These are phyloP conservation scores for Pseudopithomyces chartarum DNA, from an alignment of 2,329 filamentous ascomycete species.

Conservation along the genomic window DNA sequence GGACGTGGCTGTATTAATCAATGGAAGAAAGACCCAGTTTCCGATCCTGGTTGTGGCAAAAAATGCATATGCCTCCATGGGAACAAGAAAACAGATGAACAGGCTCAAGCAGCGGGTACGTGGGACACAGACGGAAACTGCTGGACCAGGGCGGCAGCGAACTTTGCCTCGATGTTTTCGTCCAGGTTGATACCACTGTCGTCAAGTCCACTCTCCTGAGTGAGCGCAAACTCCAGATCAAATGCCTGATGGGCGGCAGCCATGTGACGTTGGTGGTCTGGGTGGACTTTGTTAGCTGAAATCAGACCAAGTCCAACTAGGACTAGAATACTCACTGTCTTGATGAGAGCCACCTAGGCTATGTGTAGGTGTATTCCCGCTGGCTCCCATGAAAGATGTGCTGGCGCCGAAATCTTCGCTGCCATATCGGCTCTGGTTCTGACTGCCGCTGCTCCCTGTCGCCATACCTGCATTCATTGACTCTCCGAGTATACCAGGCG, in stretches of 20 bases:
- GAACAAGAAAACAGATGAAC: background rate
- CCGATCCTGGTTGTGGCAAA: background rate
- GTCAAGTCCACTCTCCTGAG: conserved; percentile 37
- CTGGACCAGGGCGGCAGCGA: conserved; percentile 25
- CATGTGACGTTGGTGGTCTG: conserved; percentile 42
- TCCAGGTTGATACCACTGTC: conserved; percentile 44
- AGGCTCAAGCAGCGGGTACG: conserved; percentile 18
- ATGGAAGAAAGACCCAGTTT: background rate
- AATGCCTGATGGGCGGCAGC: conserved; percentile 37
- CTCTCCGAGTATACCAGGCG: conserved; percentile 34
- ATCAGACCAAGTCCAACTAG: conserved; percentile 1
- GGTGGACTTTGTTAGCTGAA: conserved; percentile 40
- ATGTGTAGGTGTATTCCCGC: conserved; percentile 30
- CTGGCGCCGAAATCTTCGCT: conserved; percentile 44
- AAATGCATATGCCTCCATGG: background rate
- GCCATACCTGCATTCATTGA: conserved; percentile 34
- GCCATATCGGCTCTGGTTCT: conserved; percentile 46
- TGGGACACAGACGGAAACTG: conserved; percentile 19
- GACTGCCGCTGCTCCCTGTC: conserved; percentile 43
- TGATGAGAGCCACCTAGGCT: conserved; percentile 24
- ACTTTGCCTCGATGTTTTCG: conserved; percentile 42
- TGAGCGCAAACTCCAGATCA: conserved; percentile 39
- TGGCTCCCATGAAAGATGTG: conserved; percentile 38
- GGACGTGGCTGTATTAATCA: background rate
- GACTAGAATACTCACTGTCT: conserved; percentile 35